phyloP scores from a whole-genome alignment of 805 yeast species.

The Candida tallmaniae region DNA sequence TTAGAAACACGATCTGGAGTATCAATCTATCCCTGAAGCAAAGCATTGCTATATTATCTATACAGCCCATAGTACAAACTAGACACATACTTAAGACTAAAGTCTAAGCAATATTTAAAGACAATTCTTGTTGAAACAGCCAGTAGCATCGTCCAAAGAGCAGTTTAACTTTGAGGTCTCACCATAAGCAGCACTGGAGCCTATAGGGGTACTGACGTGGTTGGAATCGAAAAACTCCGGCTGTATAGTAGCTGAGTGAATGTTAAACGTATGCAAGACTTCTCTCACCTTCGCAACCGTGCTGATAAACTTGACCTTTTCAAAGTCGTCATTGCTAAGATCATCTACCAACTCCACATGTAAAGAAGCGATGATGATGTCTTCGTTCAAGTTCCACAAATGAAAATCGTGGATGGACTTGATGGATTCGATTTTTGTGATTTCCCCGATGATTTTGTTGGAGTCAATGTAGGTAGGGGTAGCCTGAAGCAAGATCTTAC shows the following conservation, averaged over 20 bases:
- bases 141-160: conserved; percentile 25
- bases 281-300: conserved; percentile 73
- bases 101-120: conserved; percentile 3
- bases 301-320: conserved; percentile 46
- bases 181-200: conserved; percentile 21
- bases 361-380: conserved; percentile 77
- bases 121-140: conserved; percentile 27
- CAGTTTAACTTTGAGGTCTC: conserved; percentile 25
- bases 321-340: conserved; percentile 41
- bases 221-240: conserved; percentile 66
- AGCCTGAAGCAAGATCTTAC: conserved; percentile 86
- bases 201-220: neutral
- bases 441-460: conserved; percentile 64
- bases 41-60: no score
- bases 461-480: conserved; percentile 84
- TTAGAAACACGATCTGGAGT: no score
- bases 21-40: no score
- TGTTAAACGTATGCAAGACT: conserved; percentile 76
- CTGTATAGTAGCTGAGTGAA: conserved; percentile 92
- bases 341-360: conserved; percentile 63
- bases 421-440: conserved; percentile 65
- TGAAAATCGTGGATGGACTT: conserved; percentile 91
- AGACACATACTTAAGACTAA: neutral
- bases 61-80: no score
- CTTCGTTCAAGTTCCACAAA: conserved; percentile 92